Base-by-base conservation (phyloP, 352 stramenopile species). In the Phytophthora cryptogea region DNA sequence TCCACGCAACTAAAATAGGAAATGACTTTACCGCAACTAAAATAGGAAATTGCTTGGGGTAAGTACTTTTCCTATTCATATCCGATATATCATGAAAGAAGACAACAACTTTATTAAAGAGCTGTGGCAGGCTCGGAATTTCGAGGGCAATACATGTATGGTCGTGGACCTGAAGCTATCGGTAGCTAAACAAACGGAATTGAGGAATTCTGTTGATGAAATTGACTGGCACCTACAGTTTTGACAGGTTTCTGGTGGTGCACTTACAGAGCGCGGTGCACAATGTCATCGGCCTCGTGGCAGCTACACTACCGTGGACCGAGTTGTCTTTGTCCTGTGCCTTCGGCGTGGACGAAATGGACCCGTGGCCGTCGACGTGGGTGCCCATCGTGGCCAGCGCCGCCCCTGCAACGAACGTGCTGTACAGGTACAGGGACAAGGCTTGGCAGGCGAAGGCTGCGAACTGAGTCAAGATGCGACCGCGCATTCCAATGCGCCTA, bases 361-460 rank as follows among this genome's bases (percentile, higher is more conserved):
- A 66, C 9, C 59, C 58, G 16, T 72, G 50, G n/a, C 59, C 52
- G 23, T 64, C 55, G 33, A 72, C 53, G 39, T 72, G 47, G 6
- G 65, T 72, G 28, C 64, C 64, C 14, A 33, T 37, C 23, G 54
- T 56, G 7, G 45, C 42, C 26, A 63, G 36, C 13, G 45, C 47
- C 9, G 55, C 43, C 54, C 42, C 27, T 26, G 44, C 32, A 35
- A 27, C 35, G 27, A 42, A n/a, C n/a, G n/a, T n/a, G n/a, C 86
- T 86, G 72, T 97, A 97, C n/a, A 95, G 35, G 37, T 93, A 82
- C 13, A 98, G 66, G 16, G 94, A 69, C 11, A 80, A 32, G 14
- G 86, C 89, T 59, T 98, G 89, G 17, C 65, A 60, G 1, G 82
- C 39, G 33, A 98, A 80, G 39, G 67, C 86, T 0, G 85, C 41